Evolutionary conservation across 148 eudicot species (phyloP).

Genomic region (Chenopodium formosanum): DNA sequence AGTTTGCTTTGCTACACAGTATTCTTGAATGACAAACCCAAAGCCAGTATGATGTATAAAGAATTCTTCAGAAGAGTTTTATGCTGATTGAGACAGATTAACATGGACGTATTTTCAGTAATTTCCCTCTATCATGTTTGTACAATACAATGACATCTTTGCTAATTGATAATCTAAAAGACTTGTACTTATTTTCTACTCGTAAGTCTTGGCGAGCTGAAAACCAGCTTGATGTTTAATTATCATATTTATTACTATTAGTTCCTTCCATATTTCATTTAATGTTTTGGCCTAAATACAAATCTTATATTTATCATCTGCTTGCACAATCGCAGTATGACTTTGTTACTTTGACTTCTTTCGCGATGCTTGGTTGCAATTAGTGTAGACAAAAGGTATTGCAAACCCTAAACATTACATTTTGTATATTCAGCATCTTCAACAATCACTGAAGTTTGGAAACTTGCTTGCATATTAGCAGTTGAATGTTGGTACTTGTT

Average conservation of each 20-base stretch:
- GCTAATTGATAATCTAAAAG: no score
- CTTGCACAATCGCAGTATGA: background rate
- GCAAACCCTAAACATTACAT: background rate
- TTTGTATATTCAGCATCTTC: no score
- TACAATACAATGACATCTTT: background rate
- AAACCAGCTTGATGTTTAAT: no score
- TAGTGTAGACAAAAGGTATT: background rate
- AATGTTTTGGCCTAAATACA: no score
- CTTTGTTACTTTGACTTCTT: background rate
- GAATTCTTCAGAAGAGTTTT: background rate
- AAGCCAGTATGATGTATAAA: background rate
- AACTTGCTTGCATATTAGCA: background rate
- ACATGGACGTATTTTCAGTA: background rate
- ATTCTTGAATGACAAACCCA: background rate
- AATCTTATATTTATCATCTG: background rate
- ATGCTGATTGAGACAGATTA: background rate
- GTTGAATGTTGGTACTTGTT: background rate
- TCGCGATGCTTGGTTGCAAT: background rate
- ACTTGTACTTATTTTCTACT: no score
- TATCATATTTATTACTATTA: background rate
- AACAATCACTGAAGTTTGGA: background rate
- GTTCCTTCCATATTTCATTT: background rate
- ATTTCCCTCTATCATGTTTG: background rate
- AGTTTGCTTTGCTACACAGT: background rate
- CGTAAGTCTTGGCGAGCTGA: no score